These are phyloP conservation scores for Aspergillus quadrilineatus DNA, from an alignment of 2,329 filamentous ascomycete species.

Conservation along the genomic window DNA sequence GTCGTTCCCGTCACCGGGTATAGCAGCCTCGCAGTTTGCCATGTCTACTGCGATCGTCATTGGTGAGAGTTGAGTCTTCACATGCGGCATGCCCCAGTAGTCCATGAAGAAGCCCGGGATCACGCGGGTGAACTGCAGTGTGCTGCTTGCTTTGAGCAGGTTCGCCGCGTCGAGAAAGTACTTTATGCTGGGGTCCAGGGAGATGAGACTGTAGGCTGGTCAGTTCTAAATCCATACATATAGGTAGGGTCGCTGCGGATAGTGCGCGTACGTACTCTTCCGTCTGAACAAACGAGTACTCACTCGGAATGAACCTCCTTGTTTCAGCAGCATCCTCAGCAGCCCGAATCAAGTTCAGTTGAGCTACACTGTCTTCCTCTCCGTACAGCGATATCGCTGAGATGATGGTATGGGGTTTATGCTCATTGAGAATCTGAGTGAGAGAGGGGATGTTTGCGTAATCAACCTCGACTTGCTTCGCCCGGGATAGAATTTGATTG, in stretches of 20 bases:
- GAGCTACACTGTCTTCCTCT: conserved; percentile 29
- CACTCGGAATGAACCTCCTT: conserved; percentile 45
- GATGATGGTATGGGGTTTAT: conserved; percentile 48
- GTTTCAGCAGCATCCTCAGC: conserved; percentile 41
- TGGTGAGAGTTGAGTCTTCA: conserved; percentile 41
- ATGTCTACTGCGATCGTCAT: conserved; percentile 49
- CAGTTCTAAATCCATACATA: conserved; percentile 14
- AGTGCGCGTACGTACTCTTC: conserved; percentile 24
- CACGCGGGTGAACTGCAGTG: conserved; percentile 41
- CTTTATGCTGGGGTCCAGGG: conserved; percentile 32
- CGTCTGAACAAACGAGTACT: conserved; percentile 41
- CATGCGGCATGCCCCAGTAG: conserved; percentile 44
- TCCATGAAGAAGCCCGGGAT: conserved; percentile 49
- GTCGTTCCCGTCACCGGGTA: conserved; percentile 51
- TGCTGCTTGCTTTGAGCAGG: conserved; percentile 30
- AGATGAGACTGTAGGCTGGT: conserved; percentile 16
- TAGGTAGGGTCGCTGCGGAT: not conserved
- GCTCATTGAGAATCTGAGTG: conserved; percentile 30
- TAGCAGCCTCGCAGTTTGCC: conserved; percentile 44
- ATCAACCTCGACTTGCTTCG: conserved; percentile 29
- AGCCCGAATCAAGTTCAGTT: conserved; percentile 48
- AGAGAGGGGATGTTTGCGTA: conserved; percentile 35
- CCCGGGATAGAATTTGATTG: conserved; percentile 6
- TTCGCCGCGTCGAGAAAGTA: conserved; percentile 29
- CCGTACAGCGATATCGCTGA: conserved; percentile 41